Base-by-base conservation (phyloP, 208 protist genomes). In the Leishmania martiniquensis region DNA sequence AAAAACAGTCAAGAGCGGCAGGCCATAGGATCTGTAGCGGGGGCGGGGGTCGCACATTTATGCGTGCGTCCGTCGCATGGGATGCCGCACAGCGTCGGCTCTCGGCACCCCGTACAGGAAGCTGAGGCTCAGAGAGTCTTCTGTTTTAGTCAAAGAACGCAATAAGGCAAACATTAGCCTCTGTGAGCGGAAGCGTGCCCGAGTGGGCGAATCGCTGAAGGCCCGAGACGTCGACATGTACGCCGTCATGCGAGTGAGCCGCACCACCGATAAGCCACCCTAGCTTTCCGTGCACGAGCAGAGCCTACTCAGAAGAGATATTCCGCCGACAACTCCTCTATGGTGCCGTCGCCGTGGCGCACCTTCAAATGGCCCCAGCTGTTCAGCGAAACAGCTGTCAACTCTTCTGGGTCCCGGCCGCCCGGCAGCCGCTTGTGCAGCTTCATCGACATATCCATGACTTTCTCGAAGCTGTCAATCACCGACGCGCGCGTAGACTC, bases 281-380 rank as follows among this genome's bases (percentile, higher is more conserved):
- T 4, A 9, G 39, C 17, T 2, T 0, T 47, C 37, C 37, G 34
- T 15, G 9, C 25, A 60, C n/a, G n/a, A 22, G 55, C 55, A 15
- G 55, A 34, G 15, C 29, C 67, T n/a, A 3, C 42, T 72, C 67
- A 95, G 76, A 91, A 92, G 6, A 95, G 78, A 73, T 95, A 95
- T 5, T 95, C 91, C 17, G 91, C 86, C 1, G 77, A 49, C 13
- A 95, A 84, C 6, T 75, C 85, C 44, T 92, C 87, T 59, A 88
- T 81, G 9, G 65, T 62, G 32, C 88, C 87, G 57, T 89, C 76
- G 20, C 77, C 66, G 65, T 84, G 76, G 57, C 78, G 75, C 49
- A 95, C 88, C 6, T 45, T 83, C 57, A 95, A 81, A 60, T 92
- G 87, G 4, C 91, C 91, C 87, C 87, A 93, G 62, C 82, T 80